phyloP scores from a whole-genome alignment of 73 alveolate genomes.

The Urostyla sp. region DNA sequence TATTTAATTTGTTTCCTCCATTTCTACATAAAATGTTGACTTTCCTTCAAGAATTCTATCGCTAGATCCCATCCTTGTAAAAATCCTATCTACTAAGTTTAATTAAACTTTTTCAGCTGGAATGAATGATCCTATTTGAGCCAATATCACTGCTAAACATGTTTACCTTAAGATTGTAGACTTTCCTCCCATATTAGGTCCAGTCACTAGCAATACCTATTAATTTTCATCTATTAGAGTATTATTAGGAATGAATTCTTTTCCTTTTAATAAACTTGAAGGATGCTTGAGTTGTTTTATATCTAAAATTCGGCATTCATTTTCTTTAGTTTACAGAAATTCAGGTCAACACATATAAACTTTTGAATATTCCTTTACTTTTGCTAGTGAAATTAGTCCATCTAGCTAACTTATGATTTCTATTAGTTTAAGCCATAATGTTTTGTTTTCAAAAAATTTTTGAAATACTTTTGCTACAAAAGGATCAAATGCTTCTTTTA shows the following conservation, averaged over 20 bases:
- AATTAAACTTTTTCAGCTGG: conserved; percentile 71
- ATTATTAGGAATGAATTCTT: conserved; percentile 77
- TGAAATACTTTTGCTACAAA: conserved; percentile 63
- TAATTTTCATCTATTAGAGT: conserved; percentile 52
- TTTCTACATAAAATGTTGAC: conserved; percentile 88
- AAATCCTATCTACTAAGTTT: conserved; percentile 89
- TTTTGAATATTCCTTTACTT: conserved; percentile 49
- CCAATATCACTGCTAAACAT: conserved; percentile 87
- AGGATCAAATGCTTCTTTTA: conserved; percentile 72
- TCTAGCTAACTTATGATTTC: conserved; percentile 67
- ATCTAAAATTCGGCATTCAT: conserved; percentile 60
- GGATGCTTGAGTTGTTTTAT: conserved; percentile 89
- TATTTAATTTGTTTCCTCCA: conserved; percentile 90
- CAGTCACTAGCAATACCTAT: conserved; percentile 85
- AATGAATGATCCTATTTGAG: conserved; percentile 87
- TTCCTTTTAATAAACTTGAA: conserved; percentile 67
- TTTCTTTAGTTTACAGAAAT: conserved; percentile 23
- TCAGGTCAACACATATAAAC: conserved; percentile 66
- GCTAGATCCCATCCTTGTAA: conserved; percentile 95
- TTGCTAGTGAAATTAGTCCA: conserved; percentile 68
- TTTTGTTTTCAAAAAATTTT: conserved; percentile 64
- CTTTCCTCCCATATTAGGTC: conserved; percentile 99
- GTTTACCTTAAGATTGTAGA: conserved; percentile 91
- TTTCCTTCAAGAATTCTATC: conserved; percentile 96
- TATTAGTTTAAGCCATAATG: conserved; percentile 58